phyloP scores from a whole-genome alignment of 2,329 filamentous ascomycete species.

The Aspergillus latus region DNA sequence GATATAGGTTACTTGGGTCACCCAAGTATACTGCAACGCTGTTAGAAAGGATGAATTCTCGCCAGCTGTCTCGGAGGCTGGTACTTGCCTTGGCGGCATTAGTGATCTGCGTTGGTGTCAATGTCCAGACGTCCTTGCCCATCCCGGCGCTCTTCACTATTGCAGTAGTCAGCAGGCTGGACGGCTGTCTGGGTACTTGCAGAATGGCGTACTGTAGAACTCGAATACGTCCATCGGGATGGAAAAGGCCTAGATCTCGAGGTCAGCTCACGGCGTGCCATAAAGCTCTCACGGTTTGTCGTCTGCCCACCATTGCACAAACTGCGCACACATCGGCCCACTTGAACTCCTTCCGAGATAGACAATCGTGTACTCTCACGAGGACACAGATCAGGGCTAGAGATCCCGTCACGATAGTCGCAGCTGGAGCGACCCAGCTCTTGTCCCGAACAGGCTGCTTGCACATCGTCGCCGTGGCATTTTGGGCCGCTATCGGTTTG shows the following conservation, averaged over 20 bases:
- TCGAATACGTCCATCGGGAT: neutral
- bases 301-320: neutral
- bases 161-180: neutral
- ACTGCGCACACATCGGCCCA: conserved; percentile 1
- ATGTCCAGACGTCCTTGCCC: conserved; percentile 3
- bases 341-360: neutral
- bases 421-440: neutral
- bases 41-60: neutral
- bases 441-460: neutral
- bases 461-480: conserved; percentile 3
- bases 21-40: neutral
- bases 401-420: neutral
- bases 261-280: neutral
- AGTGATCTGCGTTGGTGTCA: conserved; percentile 1
- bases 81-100: neutral
- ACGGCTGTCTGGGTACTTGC: too few species aligned
- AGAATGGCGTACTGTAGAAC: neutral
- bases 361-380: neutral
- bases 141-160: conserved; percentile 1
- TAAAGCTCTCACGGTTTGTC: too few species aligned
- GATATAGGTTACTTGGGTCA: neutral
- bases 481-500: neutral
- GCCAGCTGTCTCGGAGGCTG: too few species aligned
- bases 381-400: neutral
- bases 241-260: neutral